These are phyloP conservation scores for Multifurca ochricompacta DNA, from an alignment of 768 basidiomycete species.

Conservation along the genomic window DNA sequence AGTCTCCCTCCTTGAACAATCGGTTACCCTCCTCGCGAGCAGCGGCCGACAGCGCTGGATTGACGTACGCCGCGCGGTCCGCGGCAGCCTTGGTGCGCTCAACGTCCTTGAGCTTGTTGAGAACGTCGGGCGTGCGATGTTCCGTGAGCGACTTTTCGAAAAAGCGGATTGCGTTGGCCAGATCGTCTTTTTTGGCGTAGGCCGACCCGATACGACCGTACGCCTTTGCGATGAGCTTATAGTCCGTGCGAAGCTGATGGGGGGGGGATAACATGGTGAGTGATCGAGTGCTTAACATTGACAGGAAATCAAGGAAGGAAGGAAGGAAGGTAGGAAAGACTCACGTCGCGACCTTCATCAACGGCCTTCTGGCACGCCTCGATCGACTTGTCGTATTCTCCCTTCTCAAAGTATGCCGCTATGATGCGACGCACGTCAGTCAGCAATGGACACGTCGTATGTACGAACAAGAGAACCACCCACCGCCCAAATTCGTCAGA, in stretches of 20 bases:
- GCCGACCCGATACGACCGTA: slow-evolving; percentile 84
- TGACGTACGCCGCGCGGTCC: slow-evolving; percentile 78
- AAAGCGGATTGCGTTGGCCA: slow-evolving; percentile 74
- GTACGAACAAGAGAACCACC: slow-evolving; percentile 18
- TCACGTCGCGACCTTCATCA: slow-evolving; percentile 80
- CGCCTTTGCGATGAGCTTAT: slow-evolving; percentile 92
- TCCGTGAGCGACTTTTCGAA: slow-evolving; percentile 92
- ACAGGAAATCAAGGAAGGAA: not conserved
- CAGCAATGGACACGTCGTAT: not conserved
- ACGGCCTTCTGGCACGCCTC: slow-evolving; percentile 93
- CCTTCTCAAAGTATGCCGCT: slow-evolving; percentile 94
- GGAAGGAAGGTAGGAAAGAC: too few species aligned
- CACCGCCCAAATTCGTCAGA: slow-evolving; percentile 84
- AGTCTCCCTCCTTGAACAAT: slow-evolving; percentile 89
- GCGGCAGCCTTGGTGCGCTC: slow-evolving; percentile 74
- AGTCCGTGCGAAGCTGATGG: slow-evolving; percentile 81
- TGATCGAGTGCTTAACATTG: not conserved
- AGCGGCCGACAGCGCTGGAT: slow-evolving; percentile 70
- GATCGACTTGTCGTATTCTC: slow-evolving; percentile 84
- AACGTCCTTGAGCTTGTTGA: slow-evolving; percentile 79
- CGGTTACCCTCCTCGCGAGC: slow-evolving; percentile 91
- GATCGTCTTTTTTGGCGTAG: slow-evolving; percentile 74
- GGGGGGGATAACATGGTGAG: not conserved
- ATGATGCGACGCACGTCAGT: slow-evolving; percentile 8
- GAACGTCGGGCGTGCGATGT: slow-evolving; percentile 89